Evolutionary conservation across 805 yeast genomes (phyloP).

Genomic region (Grigorovia transvaalensis): DNA sequence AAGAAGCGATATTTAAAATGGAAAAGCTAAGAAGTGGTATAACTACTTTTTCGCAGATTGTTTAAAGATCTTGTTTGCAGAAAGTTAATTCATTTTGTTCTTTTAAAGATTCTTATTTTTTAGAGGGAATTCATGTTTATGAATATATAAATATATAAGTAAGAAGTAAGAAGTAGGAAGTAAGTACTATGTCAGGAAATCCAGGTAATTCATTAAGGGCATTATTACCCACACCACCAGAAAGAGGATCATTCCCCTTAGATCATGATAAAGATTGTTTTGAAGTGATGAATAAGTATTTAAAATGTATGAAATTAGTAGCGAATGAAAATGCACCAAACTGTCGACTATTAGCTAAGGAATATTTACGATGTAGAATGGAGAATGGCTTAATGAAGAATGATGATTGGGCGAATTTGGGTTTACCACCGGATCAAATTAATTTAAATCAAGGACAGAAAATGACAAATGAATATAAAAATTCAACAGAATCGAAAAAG

Average conservation of each 20-base stretch:
- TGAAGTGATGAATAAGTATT: slow-evolving; percentile 59
- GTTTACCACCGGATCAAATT: slow-evolving; percentile 42
- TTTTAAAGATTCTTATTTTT: too few relatives aligned
- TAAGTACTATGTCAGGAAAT: slow-evolving; percentile 34
- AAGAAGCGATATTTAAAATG: too few relatives aligned
- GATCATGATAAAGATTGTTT: slow-evolving; percentile 85
- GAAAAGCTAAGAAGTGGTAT: background rate
- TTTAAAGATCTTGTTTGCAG: too few relatives aligned
- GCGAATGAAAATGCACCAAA: slow-evolving; percentile 82
- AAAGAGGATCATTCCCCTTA: slow-evolving; percentile 89
- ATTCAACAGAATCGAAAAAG: too few relatives aligned
- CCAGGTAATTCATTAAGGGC: slow-evolving; percentile 38
- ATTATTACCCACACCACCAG: slow-evolving; percentile 85
- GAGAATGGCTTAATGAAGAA: slow-evolving; percentile 54
- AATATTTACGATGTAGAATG: slow-evolving; percentile 81
- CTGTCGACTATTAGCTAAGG: slow-evolving; percentile 75
- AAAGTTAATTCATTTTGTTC: too few relatives aligned
- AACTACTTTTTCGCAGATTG: background rate
- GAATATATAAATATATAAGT: too few relatives aligned
- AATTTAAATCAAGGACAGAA: background rate
- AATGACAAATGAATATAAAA: background rate
- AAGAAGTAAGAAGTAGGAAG: too few relatives aligned
- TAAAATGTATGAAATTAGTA: slow-evolving; percentile 68
- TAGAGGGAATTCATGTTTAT: too few relatives aligned
- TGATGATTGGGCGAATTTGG: slow-evolving; percentile 52